phyloP scores from a whole-genome alignment of 441 rosid species.

The Gossypium davidsonii region DNA sequence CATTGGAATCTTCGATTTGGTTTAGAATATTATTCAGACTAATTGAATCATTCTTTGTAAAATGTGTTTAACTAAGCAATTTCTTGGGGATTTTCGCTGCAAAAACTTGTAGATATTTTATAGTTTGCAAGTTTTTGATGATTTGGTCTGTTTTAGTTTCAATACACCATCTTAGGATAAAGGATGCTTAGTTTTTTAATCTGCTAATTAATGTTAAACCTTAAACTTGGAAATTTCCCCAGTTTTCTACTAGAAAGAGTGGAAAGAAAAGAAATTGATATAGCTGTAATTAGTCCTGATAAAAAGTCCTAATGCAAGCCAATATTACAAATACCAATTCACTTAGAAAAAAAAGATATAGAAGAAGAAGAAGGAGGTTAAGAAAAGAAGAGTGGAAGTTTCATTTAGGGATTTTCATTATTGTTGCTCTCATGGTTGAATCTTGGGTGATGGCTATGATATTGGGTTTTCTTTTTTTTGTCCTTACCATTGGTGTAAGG shows the following conservation, averaged over 20 bases:
- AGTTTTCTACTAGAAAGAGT: not conserved
- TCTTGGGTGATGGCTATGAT: not conserved
- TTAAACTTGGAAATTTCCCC: not conserved
- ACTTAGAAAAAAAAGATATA: no score
- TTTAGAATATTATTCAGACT: not conserved
- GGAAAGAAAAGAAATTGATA: not conserved
- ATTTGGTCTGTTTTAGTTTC: not conserved
- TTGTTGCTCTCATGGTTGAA: not conserved
- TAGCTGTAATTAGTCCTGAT: not conserved
- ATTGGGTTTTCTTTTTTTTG: not conserved
- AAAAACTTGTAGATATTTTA: not conserved
- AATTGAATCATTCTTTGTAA: not conserved
- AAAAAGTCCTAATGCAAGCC: not conserved
- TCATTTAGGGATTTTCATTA: not conserved
- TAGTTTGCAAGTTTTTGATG: not conserved
- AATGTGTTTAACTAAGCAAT: not conserved
- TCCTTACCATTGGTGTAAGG: not conserved
- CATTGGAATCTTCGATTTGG: slow-evolving; percentile 3
- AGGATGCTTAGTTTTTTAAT: not conserved
- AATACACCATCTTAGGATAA: not conserved
- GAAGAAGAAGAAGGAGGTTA: no score
- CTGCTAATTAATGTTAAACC: not conserved
- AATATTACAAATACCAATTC: no score
- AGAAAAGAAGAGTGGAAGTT: no score
- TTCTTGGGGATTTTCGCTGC: not conserved